A percentile compares a stretch with the other conserved stretches of the same genome.
phyloP scores from a whole-genome alignment of 345 rosid genomes.

The Rhodamnia argentea region DNA sequence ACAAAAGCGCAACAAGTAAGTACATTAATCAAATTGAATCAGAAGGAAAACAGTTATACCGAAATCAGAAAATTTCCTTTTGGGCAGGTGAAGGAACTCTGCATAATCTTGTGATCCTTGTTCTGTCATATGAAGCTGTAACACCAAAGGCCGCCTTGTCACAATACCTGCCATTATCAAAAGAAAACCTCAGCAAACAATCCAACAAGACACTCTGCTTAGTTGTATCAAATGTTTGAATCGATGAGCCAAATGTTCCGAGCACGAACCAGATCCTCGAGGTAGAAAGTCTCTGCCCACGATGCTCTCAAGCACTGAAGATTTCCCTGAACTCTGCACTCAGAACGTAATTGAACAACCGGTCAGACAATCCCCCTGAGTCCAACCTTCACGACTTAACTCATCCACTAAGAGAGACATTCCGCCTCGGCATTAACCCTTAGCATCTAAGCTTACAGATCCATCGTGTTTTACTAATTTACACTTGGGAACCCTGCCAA shows the following conservation, averaged over 20 bases:
- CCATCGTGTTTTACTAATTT: not conserved
- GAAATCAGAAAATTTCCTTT: conserved; percentile 55
- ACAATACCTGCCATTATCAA: conserved; percentile 55
- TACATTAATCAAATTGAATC: not conserved
- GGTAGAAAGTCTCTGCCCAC: conserved; percentile 97
- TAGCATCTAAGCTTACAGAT: not conserved
- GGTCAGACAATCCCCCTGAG: not conserved
- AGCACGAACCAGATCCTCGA: conserved; percentile 77
- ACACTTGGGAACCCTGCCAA: not conserved
- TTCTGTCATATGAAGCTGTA: conserved; percentile 84
- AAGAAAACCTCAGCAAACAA: not conserved
- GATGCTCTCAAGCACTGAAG: conserved; percentile 94
- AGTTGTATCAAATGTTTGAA: not conserved
- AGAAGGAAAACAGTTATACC: conserved; percentile 17
- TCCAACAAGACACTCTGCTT: not conserved
- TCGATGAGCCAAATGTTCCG: not conserved
- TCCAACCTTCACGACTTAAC: not conserved
- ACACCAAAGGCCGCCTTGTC: conserved; percentile 81
- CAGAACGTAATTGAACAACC: not conserved
- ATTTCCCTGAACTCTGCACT: conserved; percentile 85
- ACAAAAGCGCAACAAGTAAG: not conserved
- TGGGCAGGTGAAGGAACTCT: conserved; percentile 81
- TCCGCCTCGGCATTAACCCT: not conserved
- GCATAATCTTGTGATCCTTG: conserved; percentile 69
- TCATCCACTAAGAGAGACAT: not conserved